A percentile compares a stretch with the other conserved stretches of the same genome.
phyloP scores from a whole-genome alignment of 2,329 filamentous ascomycete genomes.

The Cercospora beticola region DNA sequence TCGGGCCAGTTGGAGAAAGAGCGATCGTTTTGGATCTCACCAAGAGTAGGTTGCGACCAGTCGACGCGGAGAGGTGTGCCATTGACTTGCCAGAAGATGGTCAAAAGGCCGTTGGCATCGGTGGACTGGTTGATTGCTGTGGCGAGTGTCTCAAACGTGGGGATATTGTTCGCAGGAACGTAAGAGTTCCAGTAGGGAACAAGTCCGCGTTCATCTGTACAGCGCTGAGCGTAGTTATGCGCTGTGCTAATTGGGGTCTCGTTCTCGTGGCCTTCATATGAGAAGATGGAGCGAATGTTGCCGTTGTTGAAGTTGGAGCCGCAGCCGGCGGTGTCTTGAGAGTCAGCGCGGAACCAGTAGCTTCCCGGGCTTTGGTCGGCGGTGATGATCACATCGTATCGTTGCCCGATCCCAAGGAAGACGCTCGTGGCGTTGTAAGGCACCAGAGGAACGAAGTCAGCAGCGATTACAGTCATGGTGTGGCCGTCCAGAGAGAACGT shows the following conservation, averaged over 20 bases:
- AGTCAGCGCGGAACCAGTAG: constrained; percentile 42
- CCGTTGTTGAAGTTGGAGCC: constrained; percentile 33
- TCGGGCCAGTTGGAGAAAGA: constrained; percentile 39
- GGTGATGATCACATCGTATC: constrained; percentile 44
- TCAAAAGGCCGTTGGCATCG: constrained; percentile 32
- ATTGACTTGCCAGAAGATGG: constrained; percentile 45
- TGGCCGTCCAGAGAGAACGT: constrained; percentile 41
- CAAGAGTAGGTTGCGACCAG: constrained; percentile 48
- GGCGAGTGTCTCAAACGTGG: constrained; percentile 31
- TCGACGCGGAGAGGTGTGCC: constrained; percentile 44
- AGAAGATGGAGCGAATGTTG: constrained; percentile 40
- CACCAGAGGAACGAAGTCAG: constrained; percentile 41
- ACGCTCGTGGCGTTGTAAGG: constrained; percentile 36
- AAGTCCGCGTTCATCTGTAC: constrained; percentile 43
- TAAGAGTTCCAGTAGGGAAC: constrained; percentile 43
- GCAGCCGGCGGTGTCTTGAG: constrained; percentile 35
- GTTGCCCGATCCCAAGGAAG: constrained; percentile 43
- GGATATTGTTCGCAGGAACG: constrained; percentile 35
- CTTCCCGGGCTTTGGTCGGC: constrained; percentile 37
- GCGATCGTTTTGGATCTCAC: constrained; percentile 44
- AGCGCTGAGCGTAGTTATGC: constrained; percentile 40
- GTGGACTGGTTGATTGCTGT: constrained; percentile 34
- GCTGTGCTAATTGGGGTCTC: constrained; percentile 35
- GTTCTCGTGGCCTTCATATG: constrained; percentile 40
- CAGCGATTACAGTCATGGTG: constrained; percentile 38